These are phyloP conservation scores for Myrica gale DNA, from an alignment of 306 rosid species.

Conservation along the genomic window DNA sequence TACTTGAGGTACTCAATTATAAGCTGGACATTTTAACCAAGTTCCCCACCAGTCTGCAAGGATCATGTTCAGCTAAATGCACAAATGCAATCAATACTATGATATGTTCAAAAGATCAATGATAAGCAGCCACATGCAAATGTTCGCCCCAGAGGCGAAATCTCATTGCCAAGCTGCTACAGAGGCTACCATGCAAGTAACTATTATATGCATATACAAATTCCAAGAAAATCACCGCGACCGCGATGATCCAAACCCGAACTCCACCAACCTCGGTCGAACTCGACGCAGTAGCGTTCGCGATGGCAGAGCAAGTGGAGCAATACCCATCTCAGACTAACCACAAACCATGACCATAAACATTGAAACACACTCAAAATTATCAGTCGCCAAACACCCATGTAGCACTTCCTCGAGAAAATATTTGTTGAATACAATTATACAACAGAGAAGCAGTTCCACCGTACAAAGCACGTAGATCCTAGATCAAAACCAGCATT, in stretches of 20 bases:
- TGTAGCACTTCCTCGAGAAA: slow-evolving; percentile 22
- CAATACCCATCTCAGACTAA: slow-evolving; percentile 18
- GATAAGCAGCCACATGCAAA: slow-evolving; percentile 14
- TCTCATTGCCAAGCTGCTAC: not conserved
- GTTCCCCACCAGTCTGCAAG: not conserved
- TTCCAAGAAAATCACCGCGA: slow-evolving; percentile 23
- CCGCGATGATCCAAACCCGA: slow-evolving; percentile 26
- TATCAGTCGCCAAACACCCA: slow-evolving; percentile 6
- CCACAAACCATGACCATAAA: slow-evolving; percentile 8
- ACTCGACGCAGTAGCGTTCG: not conserved
- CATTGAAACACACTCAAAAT: slow-evolving; percentile 17
- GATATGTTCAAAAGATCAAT: not conserved
- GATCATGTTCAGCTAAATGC: not conserved
- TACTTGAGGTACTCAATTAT: not conserved
- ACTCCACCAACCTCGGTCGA: slow-evolving; percentile 21
- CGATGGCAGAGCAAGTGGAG: not conserved
- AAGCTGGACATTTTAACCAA: slow-evolving; percentile 4
- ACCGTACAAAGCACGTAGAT: slow-evolving; percentile 29
- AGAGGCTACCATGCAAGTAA: slow-evolving; percentile 15
- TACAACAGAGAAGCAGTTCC: slow-evolving; percentile 17
- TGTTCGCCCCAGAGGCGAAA: not conserved
- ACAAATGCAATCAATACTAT: not conserved
- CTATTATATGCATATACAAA: slow-evolving; percentile 29
- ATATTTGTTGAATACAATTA: slow-evolving; percentile 7
- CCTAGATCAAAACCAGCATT: slow-evolving; percentile 37